Evolutionary conservation across 148 eudicot genomes (phyloP), one percentile per base, ranked within the genome.

Genomic region (Fagopyrum tataricum): DNA sequence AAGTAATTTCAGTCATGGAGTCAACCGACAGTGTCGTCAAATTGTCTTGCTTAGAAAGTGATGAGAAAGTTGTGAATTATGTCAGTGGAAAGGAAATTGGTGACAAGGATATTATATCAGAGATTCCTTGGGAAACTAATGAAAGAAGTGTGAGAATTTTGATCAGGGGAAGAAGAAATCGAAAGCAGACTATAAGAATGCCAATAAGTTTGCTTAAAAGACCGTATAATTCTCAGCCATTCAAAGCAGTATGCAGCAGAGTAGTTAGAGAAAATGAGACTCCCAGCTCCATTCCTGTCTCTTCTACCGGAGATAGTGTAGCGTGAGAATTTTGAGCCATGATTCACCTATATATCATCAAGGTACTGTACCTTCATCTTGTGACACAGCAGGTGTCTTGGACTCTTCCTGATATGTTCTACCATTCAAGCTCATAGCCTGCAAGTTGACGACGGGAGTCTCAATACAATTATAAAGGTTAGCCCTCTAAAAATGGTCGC

Each of bases 151-250:
- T 90, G 81, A 96, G 81, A 58, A 86, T 92, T 52, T 81, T 92
- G 85, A 78, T 96, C 14, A 90, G 90, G 77, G 99, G 96, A 74
- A 92, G 86, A 79, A 87, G 92, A 81, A 87, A 83, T 81, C 82
- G 89, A 43, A 96, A 90, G 84, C 99, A 96, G 80, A 87, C 93
- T 64, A 77, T 92, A 58, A 79, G 99, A 82, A 84, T 96, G 92
- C 99, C 99, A 0, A 76, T 88, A 48, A 96, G 92, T 86, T 77
- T 92, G 83, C 92, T 96, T 15, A 89, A 80, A 75, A 82, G 91
- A 73, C 99, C 99, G 6, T 88, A 92, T 79, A 85, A 84, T 78
- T 86, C 99, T 14, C 92, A 90, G 83, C 80, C 97, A 1, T 96
- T 96, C 72, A 96, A 96, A 86, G 86, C 79, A 52, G 87, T 86